These are phyloP conservation scores for Saccharomyces uvarum DNA, from an alignment of 1,139 yeast genomes.

Conservation along the genomic window DNA sequence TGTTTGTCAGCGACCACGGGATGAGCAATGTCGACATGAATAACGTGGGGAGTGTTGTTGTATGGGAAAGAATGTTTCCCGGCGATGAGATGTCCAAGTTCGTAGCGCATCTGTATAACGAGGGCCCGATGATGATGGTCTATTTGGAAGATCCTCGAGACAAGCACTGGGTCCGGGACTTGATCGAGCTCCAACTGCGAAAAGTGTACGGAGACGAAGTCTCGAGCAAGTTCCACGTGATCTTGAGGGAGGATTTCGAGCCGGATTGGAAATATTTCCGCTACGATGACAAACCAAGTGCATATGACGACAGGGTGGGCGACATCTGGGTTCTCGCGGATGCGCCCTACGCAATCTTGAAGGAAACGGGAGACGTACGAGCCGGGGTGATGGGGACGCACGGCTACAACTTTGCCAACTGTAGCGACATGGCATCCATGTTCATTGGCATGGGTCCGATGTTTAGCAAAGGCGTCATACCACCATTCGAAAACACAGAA, in stretches of 20 bases:
- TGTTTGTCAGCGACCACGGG: conserved; percentile 85
- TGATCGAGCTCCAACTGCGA: background rate
- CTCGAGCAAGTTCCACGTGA: background rate
- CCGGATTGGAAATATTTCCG: background rate
- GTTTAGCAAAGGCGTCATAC: conserved; percentile 41
- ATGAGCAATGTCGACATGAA: conserved; percentile 48
- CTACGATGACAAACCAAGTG: background rate
- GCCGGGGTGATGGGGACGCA: conserved; percentile 53
- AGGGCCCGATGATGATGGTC: conserved; percentile 14
- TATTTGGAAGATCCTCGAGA: conserved; percentile 6
- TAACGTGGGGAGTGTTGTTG: conserved; percentile 9
- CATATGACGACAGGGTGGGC: background rate
- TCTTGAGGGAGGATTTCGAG: background rate
- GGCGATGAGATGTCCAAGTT: conserved; percentile 4
- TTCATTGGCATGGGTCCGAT: conserved; percentile 77
- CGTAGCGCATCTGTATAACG: conserved; percentile 10
- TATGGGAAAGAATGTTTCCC: conserved; percentile 15
- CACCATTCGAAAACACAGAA: conserved; percentile 65
- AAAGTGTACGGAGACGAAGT: background rate
- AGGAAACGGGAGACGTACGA: background rate
- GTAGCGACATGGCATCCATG: conserved; percentile 72
- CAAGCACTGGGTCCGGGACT: background rate
- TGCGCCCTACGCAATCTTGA: background rate
- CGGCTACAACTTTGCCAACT: conserved; percentile 66
- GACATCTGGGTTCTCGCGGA: background rate